phyloP scores from a whole-genome alignment of 495 filamentous ascomycete species.

The Daldinia childiae region DNA sequence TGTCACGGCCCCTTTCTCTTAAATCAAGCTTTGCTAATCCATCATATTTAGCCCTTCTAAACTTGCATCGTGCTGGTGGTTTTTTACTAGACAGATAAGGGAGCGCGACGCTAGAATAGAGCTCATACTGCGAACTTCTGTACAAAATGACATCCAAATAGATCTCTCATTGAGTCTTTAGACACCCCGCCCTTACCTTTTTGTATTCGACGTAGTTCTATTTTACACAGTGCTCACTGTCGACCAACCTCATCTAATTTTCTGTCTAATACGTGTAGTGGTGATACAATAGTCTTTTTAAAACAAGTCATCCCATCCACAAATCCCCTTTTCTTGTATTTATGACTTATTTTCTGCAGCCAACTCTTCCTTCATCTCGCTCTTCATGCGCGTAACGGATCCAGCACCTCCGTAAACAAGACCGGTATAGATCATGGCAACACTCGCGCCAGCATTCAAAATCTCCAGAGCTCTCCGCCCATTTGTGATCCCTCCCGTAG shows the following conservation, averaged over 20 bases:
- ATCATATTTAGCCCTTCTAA: constrained; percentile 56
- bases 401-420: constrained; percentile 87
- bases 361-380: constrained; percentile 73
- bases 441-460: constrained; percentile 83
- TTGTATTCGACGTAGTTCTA: constrained; percentile 22
- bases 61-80: constrained; percentile 20
- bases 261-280: constrained; percentile 35
- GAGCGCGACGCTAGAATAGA: constrained; percentile 29
- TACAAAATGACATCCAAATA: constrained; percentile 44
- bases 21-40: not conserved
- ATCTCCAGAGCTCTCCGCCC: constrained; percentile 82
- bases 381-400: constrained; percentile 85
- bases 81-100: constrained; percentile 21
- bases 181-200: not conserved
- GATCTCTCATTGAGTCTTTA: constrained; percentile 38
- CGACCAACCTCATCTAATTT: constrained; percentile 29
- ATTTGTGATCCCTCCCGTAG: constrained; percentile 87
- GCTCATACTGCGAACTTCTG: constrained; percentile 38
- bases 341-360: constrained; percentile 21
- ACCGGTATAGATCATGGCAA: constrained; percentile 84
- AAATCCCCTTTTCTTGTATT: not conserved
- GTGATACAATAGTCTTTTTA: constrained; percentile 26
- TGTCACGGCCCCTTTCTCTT: not conserved
- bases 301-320: constrained; percentile 6
- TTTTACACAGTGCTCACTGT: not conserved